Base-by-base conservation (phyloP, 108 stramenopile species). In the Bacterosira constricta region DNA sequence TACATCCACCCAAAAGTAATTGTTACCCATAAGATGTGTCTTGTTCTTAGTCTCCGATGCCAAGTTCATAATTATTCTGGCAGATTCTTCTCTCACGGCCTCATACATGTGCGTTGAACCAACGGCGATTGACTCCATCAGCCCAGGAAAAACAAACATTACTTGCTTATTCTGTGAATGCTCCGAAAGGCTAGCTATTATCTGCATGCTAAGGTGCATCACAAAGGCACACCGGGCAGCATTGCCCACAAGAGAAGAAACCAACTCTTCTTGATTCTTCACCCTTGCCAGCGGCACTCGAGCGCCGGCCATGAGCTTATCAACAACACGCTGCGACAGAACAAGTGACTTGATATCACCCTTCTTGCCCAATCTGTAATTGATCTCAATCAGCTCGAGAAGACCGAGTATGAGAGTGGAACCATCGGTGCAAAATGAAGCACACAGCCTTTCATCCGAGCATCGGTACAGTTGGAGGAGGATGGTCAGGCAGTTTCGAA, bases 31-130 rank as follows among this genome's bases (percentile, higher is more conserved):
- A 63, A 77, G 61, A 32, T 64, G 53, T 20, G 62, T 37, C 38
- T 57, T 77, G 53, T 77, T 77, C 62, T 52, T 63, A 26, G 67
- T 29, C 37, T 77, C 75, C 68, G 50, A 55, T 46, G 68, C 67
- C 26, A 77, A 49, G 34, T 77, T 69, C 31, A 68, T 50, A 7
- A 77, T 23, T 18, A 69, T 77, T 38, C 62, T 46, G 36, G 75
- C 75, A 6, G 75, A 54, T 53, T 77, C 68, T 49, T 69, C 66
- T n/a, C 75, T 60, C 17, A 77, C 67, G 2, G 36, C 46, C 25
- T 47, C 44, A 31, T 32, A 59, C 67, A 77, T 69, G 46, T 77
- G 75, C 13, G 60, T 63, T 20, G 75, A 67, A 12, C 75, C 67
- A n/a, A 77, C 62, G 21, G 62, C 53, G 30, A 77, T 32, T 12